phyloP scores from a whole-genome alignment of 768 basidiomycete genomes.

The Tylopilus felleus region DNA sequence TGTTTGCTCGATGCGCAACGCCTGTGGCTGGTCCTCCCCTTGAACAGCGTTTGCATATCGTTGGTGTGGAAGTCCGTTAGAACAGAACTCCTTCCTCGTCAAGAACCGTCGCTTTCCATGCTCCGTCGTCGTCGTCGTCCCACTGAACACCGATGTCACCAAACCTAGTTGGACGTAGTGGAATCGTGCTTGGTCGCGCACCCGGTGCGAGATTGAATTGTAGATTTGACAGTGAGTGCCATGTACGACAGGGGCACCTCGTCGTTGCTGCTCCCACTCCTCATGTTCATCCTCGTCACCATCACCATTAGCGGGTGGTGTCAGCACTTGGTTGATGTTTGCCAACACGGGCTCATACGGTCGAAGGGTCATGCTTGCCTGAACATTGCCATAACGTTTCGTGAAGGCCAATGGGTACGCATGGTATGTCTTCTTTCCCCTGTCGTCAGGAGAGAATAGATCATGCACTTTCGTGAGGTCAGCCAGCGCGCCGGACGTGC shows the following conservation, averaged over 20 bases:
- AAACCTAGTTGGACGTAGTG: background rate
- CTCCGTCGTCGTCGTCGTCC: background rate
- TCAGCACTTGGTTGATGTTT: too few species aligned
- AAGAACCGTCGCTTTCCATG: background rate
- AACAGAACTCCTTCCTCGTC: background rate
- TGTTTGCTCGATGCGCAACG: background rate
- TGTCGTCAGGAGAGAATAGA: too few species aligned
- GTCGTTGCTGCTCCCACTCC: too few species aligned
- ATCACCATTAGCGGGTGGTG: background rate
- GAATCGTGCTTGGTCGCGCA: background rate
- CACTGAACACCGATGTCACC: background rate
- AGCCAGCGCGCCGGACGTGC: too few species aligned
- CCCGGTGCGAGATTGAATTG: background rate
- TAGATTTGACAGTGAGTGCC: background rate
- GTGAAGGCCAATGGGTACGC: background rate
- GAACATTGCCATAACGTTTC: background rate
- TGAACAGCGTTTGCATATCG: background rate
- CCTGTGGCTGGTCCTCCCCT: background rate
- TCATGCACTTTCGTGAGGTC: too few species aligned
- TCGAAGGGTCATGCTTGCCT: background rate
- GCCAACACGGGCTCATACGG: too few species aligned
- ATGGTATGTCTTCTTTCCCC: background rate
- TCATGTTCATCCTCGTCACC: background rate
- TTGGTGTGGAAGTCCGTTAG: background rate
- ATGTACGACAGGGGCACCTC: background rate